Evolutionary conservation across 2,329 filamentous ascomycete genomes (phyloP).

Genomic region (Beauveria scarabaeidicola): DNA sequence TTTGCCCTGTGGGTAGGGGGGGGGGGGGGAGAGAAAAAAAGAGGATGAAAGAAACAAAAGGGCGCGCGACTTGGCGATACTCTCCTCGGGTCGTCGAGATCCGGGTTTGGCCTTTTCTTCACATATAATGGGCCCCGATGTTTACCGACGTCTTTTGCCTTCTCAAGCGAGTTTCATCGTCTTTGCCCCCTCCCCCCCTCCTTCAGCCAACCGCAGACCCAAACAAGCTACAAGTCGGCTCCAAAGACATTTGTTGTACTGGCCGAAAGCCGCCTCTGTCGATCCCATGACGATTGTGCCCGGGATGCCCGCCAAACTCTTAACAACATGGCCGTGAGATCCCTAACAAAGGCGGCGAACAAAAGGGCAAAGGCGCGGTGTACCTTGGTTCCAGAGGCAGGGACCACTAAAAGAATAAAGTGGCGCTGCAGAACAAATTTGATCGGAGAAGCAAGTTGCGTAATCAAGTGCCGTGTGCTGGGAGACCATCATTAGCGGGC

Average conservation of each 20-base stretch:
- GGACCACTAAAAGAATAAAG: not conserved
- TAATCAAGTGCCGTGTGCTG: not conserved
- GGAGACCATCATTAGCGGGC: not conserved
- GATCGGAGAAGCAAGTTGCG: not conserved
- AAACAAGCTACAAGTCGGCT: not conserved
- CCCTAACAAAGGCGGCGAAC: too few species aligned
- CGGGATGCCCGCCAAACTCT: too few species aligned
- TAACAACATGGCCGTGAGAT: too few species aligned
- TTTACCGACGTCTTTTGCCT: not conserved
- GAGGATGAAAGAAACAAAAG: not conserved
- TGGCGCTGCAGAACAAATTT: not conserved
- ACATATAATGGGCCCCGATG: not conserved
- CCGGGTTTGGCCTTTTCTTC: not conserved
- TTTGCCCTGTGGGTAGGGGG: not conserved
- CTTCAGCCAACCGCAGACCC: not conserved
- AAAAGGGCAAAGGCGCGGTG: too few species aligned
- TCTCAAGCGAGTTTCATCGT: slow-evolving; percentile 1
- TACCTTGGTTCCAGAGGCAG: not conserved
- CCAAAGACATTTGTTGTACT: not conserved
- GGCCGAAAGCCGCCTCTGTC: not conserved
- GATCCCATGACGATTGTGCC: too few species aligned
- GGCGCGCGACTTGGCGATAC: not conserved
- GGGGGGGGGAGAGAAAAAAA: too few species aligned
- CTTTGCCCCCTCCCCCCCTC: not conserved
- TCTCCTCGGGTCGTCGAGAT: not conserved